Conservation (phyloP, 1,284 basidiomycete genomes). For the Takashimella koratensis region DNA sequence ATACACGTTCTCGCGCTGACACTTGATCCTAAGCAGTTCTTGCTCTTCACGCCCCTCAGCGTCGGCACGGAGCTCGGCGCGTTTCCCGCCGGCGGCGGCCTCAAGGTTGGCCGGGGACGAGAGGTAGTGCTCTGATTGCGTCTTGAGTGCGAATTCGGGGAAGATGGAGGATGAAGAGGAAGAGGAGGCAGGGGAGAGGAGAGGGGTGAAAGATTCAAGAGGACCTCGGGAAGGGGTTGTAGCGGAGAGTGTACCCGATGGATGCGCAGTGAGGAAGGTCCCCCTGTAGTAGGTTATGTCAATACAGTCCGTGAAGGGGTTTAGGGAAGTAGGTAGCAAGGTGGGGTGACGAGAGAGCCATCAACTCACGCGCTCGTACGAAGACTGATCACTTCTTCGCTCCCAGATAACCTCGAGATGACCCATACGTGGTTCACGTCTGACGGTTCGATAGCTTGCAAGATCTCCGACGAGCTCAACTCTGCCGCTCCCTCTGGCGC, state of each 20-base stretch:
- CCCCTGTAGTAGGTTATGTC: slow-evolving; percentile 37
- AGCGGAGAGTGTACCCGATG: slow-evolving; percentile 43
- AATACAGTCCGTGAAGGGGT: no score
- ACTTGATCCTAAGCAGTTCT: slow-evolving; percentile 81
- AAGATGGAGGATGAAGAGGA: slow-evolving; percentile 24
- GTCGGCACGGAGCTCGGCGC: slow-evolving; percentile 72
- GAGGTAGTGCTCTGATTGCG: slow-evolving; percentile 36
- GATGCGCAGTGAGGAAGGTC: slow-evolving; percentile 46
- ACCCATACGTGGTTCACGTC: slow-evolving; percentile 55
- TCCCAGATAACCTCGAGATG: slow-evolving; percentile 51
- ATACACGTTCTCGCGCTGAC: slow-evolving; percentile 83
- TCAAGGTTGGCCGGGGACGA: slow-evolving; percentile 22
- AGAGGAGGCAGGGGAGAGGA: slow-evolving; percentile 11
- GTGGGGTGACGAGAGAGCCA: not conserved
- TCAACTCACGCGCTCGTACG: slow-evolving; percentile 43
- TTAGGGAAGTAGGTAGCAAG: no score
- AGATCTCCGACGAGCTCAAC: slow-evolving; percentile 35
- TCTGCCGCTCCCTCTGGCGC: slow-evolving; percentile 46
- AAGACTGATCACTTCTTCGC: slow-evolving; percentile 50
- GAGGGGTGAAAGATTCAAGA: slow-evolving; percentile 45
- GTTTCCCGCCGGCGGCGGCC: slow-evolving; percentile 17
- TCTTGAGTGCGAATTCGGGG: slow-evolving; percentile 29
- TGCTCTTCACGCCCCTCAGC: slow-evolving; percentile 73
- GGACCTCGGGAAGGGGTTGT: slow-evolving; percentile 46
- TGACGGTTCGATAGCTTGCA: slow-evolving; percentile 45